Evolutionary conservation across 1,284 basidiomycete genomes (phyloP).

Genomic region (Microbotryum intermedium): DNA sequence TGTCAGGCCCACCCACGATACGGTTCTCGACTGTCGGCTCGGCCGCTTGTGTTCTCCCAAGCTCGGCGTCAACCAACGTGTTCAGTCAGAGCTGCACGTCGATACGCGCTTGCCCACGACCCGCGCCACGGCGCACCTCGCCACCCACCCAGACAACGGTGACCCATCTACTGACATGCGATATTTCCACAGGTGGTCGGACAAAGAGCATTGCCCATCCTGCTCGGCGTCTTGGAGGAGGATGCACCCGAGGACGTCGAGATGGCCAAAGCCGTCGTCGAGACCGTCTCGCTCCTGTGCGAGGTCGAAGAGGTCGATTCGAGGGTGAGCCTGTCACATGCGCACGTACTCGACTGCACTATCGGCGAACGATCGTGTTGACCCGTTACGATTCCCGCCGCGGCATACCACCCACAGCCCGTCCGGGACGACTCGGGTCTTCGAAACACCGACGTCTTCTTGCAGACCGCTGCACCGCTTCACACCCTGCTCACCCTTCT

Average conservation of each 20-base stretch:
- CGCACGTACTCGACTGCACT: not conserved
- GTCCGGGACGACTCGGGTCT: conserved; percentile 57
- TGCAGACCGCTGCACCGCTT: conserved; percentile 60
- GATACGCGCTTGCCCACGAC: too few relatives aligned
- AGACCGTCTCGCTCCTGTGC: conserved; percentile 70
- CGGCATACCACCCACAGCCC: conserved; percentile 34
- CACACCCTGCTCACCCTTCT: conserved; percentile 72
- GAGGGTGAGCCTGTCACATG: conserved; percentile 15
- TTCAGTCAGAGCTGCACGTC: not conserved
- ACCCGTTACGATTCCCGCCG: not conserved
- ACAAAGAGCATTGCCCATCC: conserved; percentile 59
- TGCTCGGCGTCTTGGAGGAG: conserved; percentile 64
- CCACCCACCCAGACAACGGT: too few relatives aligned
- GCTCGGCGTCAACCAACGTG: not conserved
- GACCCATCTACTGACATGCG: conserved; percentile 32
- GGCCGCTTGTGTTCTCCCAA: too few relatives aligned
- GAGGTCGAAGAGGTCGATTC: conserved; percentile 45
- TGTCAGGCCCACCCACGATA: too few relatives aligned
- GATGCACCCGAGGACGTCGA: conserved; percentile 83
- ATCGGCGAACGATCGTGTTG: too few relatives aligned
- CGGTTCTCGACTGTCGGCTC: too few relatives aligned
- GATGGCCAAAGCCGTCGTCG: conserved; percentile 79
- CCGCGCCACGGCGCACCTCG: conserved; percentile 4
- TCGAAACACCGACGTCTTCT: conserved; percentile 61
- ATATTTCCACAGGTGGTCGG: conserved; percentile 58